Evolutionary conservation across 148 eudicot species (phyloP), one percentile per base, ranked within the genome.

Genomic region (Camellia japonica): DNA sequence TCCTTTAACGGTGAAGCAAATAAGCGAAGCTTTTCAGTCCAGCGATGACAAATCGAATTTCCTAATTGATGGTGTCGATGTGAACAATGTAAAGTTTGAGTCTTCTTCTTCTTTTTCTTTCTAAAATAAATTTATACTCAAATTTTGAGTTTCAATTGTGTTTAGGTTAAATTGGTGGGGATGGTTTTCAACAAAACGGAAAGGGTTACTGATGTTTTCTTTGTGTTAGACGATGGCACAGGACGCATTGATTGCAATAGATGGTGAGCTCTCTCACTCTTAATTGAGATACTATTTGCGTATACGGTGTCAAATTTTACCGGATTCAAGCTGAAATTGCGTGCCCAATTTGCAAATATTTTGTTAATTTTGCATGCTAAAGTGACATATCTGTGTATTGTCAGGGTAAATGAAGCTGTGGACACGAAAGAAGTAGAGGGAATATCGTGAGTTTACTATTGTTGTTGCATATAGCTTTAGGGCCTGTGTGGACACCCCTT

Each of bases 1-100:
- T 73, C 99, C 98, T 7, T 82, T 91, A 58, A 97, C 99, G 0
- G 92, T 94, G 84, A 97, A 94, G 77, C 99, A 94, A 82, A 89
- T 97, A 46, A 88, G 80, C 15, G 91, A 87, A 81, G 95, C 98
- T 55, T 82, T 81, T 68, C 81, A 80, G 51, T 80, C 90, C 0
- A 68, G 80, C 18, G 90, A 83, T 20, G 97, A 93, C 58, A 91
- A 80, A 77, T 66, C 87, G 0, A 88, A 80, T 80, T 88, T 89
- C 30, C 60, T 84, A 41, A 84, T 94, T 19, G 93, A 94, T 76
- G 97, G 97, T 38, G 91, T 90, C n/a, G 93, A 89, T 74, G 90
- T 92, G 52, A 90, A 82, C 78, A 91, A 88, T 86, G 99, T 94
- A 85, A 8, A 85, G 58, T 19, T 23, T 38, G 7, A 20, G 20